Conservation (phyloP, 495 filamentous ascomycete species). For the Rusavskia elegans region DNA sequence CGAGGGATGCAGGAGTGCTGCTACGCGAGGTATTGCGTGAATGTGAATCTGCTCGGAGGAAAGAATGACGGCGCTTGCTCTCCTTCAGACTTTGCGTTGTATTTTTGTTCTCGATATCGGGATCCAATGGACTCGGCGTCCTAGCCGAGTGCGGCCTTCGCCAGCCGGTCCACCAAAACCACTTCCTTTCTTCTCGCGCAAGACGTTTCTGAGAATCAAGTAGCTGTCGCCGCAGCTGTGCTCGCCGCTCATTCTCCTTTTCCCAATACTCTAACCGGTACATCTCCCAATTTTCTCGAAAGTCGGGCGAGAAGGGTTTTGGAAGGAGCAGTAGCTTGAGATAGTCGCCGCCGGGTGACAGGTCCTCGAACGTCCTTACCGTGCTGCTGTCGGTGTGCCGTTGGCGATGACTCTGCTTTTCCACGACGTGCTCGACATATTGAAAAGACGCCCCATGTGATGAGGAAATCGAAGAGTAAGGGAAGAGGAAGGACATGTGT, state of each 20-base stretch:
- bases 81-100: conserved; percentile 23
- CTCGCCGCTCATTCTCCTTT: conserved; percentile 79
- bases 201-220: conserved; percentile 46
- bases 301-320: conserved; percentile 87
- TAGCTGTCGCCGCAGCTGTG: conserved; percentile 51
- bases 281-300: conserved; percentile 93
- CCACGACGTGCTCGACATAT: conserved; percentile 42
- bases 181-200: conserved; percentile 52
- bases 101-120: conserved; percentile 16
- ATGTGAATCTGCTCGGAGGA: conserved; percentile 28
- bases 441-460: conserved; percentile 48
- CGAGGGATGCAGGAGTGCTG: conserved; percentile 22
- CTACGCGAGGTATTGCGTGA: conserved; percentile 34
- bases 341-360: conserved; percentile 76
- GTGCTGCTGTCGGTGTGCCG: conserved; percentile 39
- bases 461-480: conserved; percentile 40
- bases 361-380: conserved; percentile 41
- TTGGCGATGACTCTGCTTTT: conserved; percentile 21
- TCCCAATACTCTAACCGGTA: conserved; percentile 95
- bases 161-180: conserved; percentile 69
- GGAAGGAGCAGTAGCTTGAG: conserved; percentile 81
- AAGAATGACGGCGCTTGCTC: conserved; percentile 20
- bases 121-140: conserved; percentile 13
- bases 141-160: conserved; percentile 30
- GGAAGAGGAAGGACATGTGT: conserved; percentile 58